phyloP scores from a whole-genome alignment of 2,329 filamentous ascomycete genomes.

The Aureobasidium mangrovei region DNA sequence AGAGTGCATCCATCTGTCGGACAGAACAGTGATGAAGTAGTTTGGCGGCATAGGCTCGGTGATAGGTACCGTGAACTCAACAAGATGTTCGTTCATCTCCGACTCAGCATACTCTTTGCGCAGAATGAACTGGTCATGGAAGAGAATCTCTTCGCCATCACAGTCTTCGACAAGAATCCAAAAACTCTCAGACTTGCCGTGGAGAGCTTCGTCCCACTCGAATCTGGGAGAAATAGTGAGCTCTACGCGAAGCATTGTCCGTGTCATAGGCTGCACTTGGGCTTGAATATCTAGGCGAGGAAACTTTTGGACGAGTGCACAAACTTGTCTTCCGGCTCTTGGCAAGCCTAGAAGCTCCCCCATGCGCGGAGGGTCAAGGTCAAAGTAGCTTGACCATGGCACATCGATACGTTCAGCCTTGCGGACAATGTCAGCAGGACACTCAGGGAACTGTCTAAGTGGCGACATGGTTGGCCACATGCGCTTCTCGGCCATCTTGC shows the following conservation, averaged over 20 bases:
- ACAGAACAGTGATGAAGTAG: constrained; percentile 93
- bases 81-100: constrained; percentile 84
- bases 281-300: constrained; percentile 87
- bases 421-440: constrained; percentile 74
- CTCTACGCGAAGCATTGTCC: constrained; percentile 85
- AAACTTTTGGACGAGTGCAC: constrained; percentile 81
- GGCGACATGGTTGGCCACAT: constrained; percentile 99
- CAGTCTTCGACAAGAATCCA: constrained; percentile 98
- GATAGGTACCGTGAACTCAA: constrained; percentile 94
- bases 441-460: constrained; percentile 77
- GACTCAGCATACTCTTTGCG: constrained; percentile 78
- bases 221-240: constrained; percentile 90
- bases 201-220: constrained; percentile 84
- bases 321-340: constrained; percentile 77
- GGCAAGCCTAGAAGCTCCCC: constrained; percentile 87
- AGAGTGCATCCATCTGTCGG: constrained; percentile 96
- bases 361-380: constrained; percentile 92
- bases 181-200: constrained; percentile 83
- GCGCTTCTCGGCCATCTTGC: constrained; percentile 98
- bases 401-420: constrained; percentile 95
- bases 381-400: constrained; percentile 87
- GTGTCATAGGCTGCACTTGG: constrained; percentile 87
- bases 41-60: constrained; percentile 97
- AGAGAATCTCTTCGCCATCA: constrained; percentile 91
- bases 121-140: constrained; percentile 87